Evolutionary conservation across 148 eudicot genomes (phyloP), one percentile per base, ranked within the genome.

Genomic region (Vaccinium vitisidaea): DNA sequence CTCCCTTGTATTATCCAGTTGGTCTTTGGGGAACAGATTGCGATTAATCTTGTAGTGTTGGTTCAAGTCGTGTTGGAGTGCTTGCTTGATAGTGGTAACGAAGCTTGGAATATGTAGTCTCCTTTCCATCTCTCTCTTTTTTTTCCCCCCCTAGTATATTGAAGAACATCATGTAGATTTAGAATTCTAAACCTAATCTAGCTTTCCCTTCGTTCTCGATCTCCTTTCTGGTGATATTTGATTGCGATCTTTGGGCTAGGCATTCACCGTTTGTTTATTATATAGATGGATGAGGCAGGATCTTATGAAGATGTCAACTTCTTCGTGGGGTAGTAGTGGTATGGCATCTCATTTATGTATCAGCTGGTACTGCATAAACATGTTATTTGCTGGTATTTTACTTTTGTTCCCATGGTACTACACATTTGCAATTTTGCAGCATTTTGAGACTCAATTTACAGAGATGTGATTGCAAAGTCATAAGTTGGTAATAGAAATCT

Each of bases 381-480:
- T 1, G 46, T 43, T 43, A 43, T 32, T 43, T 43, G 46, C 46
- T 43, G 46, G 5, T 43, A 43, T 43, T 43, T 43, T 43, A 43
- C 46, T 43, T 43, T 43, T 43, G 23, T 63, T n/a, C 75, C 43
- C 69, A 71, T 23, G 61, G 23, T 69, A 74, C 84, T 74, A 65
- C 75, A 59, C 65, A 43, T 2, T 32, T 32, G 36, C 36, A 32
- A 32, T 32, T 32, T 32, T 32, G 36, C 3, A 32, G 36, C 36
- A 32, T 32, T 32, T 32, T 43, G 74, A 58, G 46, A 83, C 79
- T 54, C 77, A 77, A 86, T 86, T 65, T 86, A 86, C 87, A 86
- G 82, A 50, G 43, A 65, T 36, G 19, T 82, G 52, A 63, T 39
- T 39, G 61, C 18, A 32, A 73, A 43, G 58, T 52, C 73, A 67